Percentiles rank a stretch among this genome's conserved stretches.
Conservation (phyloP, 805 yeast species). For the Sugiyamaella floridensis region DNA sequence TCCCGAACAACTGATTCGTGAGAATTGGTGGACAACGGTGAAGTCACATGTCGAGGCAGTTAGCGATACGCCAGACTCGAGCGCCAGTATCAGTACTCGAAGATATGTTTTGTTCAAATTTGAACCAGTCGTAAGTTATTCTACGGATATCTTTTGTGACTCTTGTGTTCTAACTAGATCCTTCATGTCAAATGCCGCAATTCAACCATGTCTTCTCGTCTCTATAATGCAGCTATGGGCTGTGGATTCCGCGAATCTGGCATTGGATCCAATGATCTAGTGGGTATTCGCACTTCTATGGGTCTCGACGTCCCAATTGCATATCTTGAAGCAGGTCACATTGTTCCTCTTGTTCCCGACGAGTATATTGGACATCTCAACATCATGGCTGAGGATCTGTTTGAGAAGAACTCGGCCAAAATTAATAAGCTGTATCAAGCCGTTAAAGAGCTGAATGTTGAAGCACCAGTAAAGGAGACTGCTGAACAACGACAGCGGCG, state of each 20-base stretch:
- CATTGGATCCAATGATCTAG: constrained; percentile 69
- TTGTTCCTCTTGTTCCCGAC: constrained; percentile 42
- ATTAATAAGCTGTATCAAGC: constrained; percentile 37
- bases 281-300: constrained; percentile 70
- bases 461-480: constrained; percentile 9
- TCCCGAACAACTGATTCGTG: constrained; percentile 34
- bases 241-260: constrained; percentile 88
- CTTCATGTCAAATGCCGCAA: constrained; percentile 75
- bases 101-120: constrained; percentile 67
- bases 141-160: neutral
- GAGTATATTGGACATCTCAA: constrained; percentile 49
- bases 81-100: neutral
- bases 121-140: constrained; percentile 50
- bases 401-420: constrained; percentile 56
- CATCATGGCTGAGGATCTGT: constrained; percentile 52
- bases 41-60: constrained; percentile 19
- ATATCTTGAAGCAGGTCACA: constrained; percentile 34
- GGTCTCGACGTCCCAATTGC: constrained; percentile 76
- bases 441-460: neutral
- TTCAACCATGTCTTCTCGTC: constrained; percentile 46
- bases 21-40: constrained; percentile 23
- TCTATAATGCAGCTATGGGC: constrained; percentile 67
- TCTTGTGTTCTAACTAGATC: constrained; percentile 33
- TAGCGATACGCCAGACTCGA: neutral
- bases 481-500: constrained; percentile 20